Percentiles rank a stretch among this genome's conserved stretches.
Conservation (phyloP, 1,139 yeast species). For the Geotrichum aggregatum region DNA sequence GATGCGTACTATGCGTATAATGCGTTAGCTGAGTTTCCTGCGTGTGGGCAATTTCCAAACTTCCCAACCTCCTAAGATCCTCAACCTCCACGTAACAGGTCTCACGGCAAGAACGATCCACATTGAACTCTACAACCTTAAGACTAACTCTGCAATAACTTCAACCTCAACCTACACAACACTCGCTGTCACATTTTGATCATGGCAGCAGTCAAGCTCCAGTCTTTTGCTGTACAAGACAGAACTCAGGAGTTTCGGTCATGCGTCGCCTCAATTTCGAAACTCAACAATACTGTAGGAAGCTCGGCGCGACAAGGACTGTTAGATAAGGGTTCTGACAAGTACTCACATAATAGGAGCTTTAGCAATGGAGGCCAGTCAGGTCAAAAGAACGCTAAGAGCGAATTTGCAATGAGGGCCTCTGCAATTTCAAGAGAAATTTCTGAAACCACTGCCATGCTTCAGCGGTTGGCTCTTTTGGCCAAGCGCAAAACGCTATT, state of each 20-base stretch:
- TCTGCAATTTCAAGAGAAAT: slow-evolving; percentile 83
- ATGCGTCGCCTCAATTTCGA: slow-evolving; percentile 68
- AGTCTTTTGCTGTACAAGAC: slow-evolving; percentile 51
- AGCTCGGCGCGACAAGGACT: neutral
- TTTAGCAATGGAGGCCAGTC: slow-evolving; percentile 33
- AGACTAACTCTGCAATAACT: too few relatives aligned
- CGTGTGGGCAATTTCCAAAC: too few relatives aligned
- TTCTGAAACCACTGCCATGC: slow-evolving; percentile 77
- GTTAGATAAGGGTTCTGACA: neutral
- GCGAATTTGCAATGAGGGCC: slow-evolving; percentile 79
- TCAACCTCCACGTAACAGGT: too few relatives aligned
- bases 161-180: too few relatives aligned
- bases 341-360: neutral
- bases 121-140: too few relatives aligned
- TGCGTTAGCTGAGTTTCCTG: too few relatives aligned
- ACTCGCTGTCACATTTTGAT: too few relatives aligned
- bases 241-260: slow-evolving; percentile 83
- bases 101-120: too few relatives aligned
- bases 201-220: neutral
- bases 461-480: slow-evolving; percentile 71
- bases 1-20: too few relatives aligned
- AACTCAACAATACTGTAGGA: slow-evolving; percentile 41
- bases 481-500: slow-evolving; percentile 91
- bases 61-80: too few relatives aligned
- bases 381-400: slow-evolving; percentile 37